Evolutionary conservation across 495 filamentous ascomycete species (phyloP), one percentile per base, ranked within the genome.

Genomic region (Penicillium alfredii): DNA sequence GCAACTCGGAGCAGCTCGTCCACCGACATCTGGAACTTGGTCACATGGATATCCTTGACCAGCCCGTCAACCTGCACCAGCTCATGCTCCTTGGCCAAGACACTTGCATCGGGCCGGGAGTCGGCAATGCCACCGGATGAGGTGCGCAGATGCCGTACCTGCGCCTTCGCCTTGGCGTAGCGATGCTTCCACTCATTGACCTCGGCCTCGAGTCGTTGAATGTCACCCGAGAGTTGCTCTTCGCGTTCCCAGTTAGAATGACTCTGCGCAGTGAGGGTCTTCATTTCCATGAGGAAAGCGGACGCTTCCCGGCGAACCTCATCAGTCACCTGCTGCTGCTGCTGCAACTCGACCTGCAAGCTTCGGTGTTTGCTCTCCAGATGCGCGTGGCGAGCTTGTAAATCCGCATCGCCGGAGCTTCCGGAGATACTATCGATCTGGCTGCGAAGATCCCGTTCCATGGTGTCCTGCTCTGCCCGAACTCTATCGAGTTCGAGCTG

Each of bases 21-120:
- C 39, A 98, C 84, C 10, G 88, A 78, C 45, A 96, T 82, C 56
- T 98, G 92, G 71, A 94, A 97, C 45, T 86, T 86, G 22, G 92
- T 95, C 30, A 98, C 77, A 63, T 95, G 82, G 13, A 95, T 76
- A 60, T 95, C 89, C 60, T 82, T 86, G 30, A 98, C 78, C 15
- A 90, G 54, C 2, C 92, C 92, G 32, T 83, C 72, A 7, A 76
- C 69, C 39, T 82, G 71, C 13, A 81, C 71, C 44, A 94, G 77
- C 8, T 79, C 81, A 38, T 77, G 77, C 35, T 90, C 82, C 33
- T 78, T 78, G 23, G 78, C 68, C 33, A 78, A 68, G 35, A 76
- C 68, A 38, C 63, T 69, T 4, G 74, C 76, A 43, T 90, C 81
- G 17, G 78, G 68, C 19, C 77, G 78, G 11, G 60, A 47, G 30